These are phyloP conservation scores for Coemansia sp. DNA, from an alignment of 192 early-diverging fungal genomes.

Conservation along the genomic window DNA sequence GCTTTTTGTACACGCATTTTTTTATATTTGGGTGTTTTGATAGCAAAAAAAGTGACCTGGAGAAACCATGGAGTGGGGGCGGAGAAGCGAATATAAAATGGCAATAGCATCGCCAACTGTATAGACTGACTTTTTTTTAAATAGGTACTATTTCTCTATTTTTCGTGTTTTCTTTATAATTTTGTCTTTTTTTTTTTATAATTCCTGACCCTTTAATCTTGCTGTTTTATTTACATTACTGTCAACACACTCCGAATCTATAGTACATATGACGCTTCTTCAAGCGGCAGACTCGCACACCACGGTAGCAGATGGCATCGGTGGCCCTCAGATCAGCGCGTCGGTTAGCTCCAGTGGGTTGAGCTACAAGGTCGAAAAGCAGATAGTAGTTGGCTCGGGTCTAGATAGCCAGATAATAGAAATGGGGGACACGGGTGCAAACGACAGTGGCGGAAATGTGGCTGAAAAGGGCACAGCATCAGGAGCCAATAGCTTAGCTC, in stretches of 20 bases:
- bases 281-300: neutral
- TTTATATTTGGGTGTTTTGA: neutral
- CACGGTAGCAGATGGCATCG: neutral
- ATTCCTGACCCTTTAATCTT: neutral
- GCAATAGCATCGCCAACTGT: neutral
- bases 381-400: neutral
- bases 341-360: neutral
- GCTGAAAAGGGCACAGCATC: neutral
- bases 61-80: neutral
- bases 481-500: neutral
- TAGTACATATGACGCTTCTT: slow-evolving; percentile 1
- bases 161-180: neutral
- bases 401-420: slow-evolving; percentile 5
- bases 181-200: neutral
- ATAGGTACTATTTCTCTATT: slow-evolving; percentile 9
- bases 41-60: neutral
- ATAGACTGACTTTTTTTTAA: neutral
- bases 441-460: neutral
- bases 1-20: neutral
- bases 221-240: neutral
- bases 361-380: slow-evolving; percentile 1
- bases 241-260: neutral
- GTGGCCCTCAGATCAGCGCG: neutral
- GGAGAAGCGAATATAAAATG: neutral
- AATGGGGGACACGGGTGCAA: neutral